Percentiles rank a stretch among this genome's conserved stretches.
Evolutionary conservation across 2,329 filamentous ascomycete genomes (phyloP).

Genomic region (Nemania diffusa): DNA sequence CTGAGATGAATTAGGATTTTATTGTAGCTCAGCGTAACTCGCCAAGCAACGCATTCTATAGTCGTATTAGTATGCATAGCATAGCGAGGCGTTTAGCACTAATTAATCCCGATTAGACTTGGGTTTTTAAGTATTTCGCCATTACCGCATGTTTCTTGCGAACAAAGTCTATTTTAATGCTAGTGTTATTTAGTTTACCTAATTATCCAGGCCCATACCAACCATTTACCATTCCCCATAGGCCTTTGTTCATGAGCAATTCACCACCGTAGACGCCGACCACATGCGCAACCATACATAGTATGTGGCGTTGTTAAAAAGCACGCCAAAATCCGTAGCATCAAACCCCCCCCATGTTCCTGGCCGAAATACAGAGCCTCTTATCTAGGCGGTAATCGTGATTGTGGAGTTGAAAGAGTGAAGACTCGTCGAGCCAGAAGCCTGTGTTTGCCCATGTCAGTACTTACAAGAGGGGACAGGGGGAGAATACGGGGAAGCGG

Average conservation of each 20-base stretch:
- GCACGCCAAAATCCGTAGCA: background rate
- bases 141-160: slow-evolving; percentile 11
- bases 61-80: slow-evolving; percentile 15
- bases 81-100: slow-evolving; percentile 16
- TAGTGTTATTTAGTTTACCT: slow-evolving; percentile 15
- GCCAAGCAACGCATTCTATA: background rate
- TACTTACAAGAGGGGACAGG: background rate
- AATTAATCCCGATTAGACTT: background rate
- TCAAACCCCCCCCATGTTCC: background rate
- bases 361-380: background rate
- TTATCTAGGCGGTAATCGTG: slow-evolving; percentile 35
- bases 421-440: slow-evolving; percentile 41
- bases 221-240: background rate
- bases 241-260: background rate
- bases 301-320: slow-evolving; percentile 3
- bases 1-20: background rate
- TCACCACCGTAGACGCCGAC: slow-evolving; percentile 16
- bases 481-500: background rate
- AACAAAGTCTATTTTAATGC: slow-evolving; percentile 25
- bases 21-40: background rate
- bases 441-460: slow-evolving; percentile 36
- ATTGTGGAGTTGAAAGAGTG: slow-evolving; percentile 36
- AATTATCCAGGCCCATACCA: slow-evolving; percentile 13
- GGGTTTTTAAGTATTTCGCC: background rate
- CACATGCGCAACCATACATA: slow-evolving; percentile 4